These are phyloP conservation scores for Pichia sp. DNA, from an alignment of 1,139 yeast species.

Conservation along the genomic window DNA sequence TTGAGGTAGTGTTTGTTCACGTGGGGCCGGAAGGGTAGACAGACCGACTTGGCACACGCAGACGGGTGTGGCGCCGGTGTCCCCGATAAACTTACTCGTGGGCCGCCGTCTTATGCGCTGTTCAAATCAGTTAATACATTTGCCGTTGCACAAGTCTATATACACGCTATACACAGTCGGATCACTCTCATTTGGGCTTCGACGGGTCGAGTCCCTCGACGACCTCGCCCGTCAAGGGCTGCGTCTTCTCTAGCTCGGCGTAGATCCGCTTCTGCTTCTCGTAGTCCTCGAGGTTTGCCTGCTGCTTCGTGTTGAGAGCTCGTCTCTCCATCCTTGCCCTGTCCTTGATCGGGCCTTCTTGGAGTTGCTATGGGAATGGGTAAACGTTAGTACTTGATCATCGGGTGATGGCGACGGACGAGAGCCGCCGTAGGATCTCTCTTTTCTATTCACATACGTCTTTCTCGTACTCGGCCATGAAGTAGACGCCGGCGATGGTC, in stretches of 20 bases:
- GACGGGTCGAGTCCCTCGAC: slow-evolving; percentile 24
- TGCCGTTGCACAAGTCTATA: too few species aligned
- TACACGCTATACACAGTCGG: too few species aligned
- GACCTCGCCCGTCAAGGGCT: slow-evolving; percentile 56
- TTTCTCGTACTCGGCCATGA: slow-evolving; percentile 33
- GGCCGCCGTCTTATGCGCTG: too few species aligned
- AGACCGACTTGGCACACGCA: too few species aligned
- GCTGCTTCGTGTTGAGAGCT: slow-evolving; percentile 38
- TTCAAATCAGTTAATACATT: too few species aligned
- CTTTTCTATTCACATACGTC: slow-evolving; percentile 28
- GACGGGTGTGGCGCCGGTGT: too few species aligned
- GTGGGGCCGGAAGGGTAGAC: too few species aligned
- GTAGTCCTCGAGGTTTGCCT: slow-evolving; percentile 67
- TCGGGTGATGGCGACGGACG: too few species aligned
- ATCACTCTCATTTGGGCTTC: neutral
- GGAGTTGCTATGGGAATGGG: slow-evolving; percentile 26
- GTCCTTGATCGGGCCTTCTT: slow-evolving; percentile 35
- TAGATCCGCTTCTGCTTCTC: slow-evolving; percentile 66
- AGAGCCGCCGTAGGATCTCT: too few species aligned
- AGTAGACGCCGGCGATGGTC: slow-evolving; percentile 33
- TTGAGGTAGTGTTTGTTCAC: too few species aligned
- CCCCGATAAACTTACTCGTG: too few species aligned
- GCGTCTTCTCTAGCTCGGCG: slow-evolving; percentile 58
- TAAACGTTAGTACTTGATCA: too few species aligned
- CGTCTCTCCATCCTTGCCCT: slow-evolving; percentile 30